Conservation (phyloP, 768 basidiomycete genomes). For the Amanita fuliginea region DNA sequence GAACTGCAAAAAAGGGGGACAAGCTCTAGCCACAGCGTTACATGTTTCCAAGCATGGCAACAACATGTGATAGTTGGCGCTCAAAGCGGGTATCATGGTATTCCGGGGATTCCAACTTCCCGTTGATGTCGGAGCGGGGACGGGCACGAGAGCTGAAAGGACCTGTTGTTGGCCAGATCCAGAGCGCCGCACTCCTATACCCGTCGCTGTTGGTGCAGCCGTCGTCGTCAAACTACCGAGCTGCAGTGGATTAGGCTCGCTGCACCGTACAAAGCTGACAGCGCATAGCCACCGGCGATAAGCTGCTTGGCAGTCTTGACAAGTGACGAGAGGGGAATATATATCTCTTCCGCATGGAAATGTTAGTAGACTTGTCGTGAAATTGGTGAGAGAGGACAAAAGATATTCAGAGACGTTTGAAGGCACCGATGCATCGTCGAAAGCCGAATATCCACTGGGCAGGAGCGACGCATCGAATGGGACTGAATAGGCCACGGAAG, state of each 20-base stretch:
- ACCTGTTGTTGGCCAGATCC: constrained; percentile 15
- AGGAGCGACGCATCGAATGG: constrained; percentile 42
- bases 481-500: constrained; percentile 54
- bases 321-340: constrained; percentile 72
- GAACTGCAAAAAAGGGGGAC: constrained; percentile 64
- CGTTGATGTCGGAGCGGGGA: constrained; percentile 18
- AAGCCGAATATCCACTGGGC: constrained; percentile 26
- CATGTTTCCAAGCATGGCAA: constrained; percentile 78
- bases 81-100: constrained; percentile 32
- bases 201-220: constrained; percentile 20
- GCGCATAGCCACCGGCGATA: constrained; percentile 76
- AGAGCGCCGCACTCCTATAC: constrained; percentile 15
- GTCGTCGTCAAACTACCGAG: constrained; percentile 21
- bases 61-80: constrained; percentile 42
- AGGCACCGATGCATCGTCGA: constrained; percentile 44
- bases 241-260: constrained; percentile 33
- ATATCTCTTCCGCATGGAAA: constrained; percentile 71
- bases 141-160: constrained; percentile 38
- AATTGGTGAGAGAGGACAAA: constrained; percentile 54
- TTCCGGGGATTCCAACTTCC: constrained; percentile 22
- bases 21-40: constrained; percentile 60
- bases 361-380: constrained; percentile 60
- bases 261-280: constrained; percentile 64
- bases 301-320: constrained; percentile 60
- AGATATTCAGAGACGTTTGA: constrained; percentile 36